phyloP scores from a whole-genome alignment of 306 rosid genomes.

The Alnus rubra region DNA sequence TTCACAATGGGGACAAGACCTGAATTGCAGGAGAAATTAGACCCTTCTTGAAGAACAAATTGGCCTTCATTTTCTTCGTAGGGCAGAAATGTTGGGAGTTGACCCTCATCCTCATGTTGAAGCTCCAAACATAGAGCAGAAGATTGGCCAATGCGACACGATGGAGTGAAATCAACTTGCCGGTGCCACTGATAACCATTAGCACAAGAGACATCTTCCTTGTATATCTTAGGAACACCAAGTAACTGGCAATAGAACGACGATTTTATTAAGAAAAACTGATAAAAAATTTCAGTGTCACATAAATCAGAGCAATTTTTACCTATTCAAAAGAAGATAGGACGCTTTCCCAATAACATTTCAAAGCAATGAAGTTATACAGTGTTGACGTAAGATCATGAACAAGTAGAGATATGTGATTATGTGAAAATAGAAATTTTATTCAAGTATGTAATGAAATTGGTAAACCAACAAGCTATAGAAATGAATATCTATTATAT shows the following conservation, averaged over 20 bases:
- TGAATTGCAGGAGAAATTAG: constrained; percentile 3
- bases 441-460: neutral
- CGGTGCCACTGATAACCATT: constrained; percentile 62
- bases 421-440: no score
- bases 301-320: constrained; percentile 14
- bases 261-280: neutral
- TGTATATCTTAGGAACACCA: constrained; percentile 67
- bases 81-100: constrained; percentile 34
- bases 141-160: constrained; percentile 60
- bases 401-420: neutral
- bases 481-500: no score
- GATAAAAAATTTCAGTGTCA: neutral
- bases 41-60: constrained; percentile 8
- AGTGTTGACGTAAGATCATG: neutral
- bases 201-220: constrained; percentile 10
- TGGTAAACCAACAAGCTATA: no score
- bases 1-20: constrained; percentile 39
- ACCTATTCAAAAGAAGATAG: neutral
- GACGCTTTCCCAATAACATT: constrained; percentile 29
- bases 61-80: constrained; percentile 29
- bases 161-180: constrained; percentile 67
- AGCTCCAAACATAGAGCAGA: constrained; percentile 63
- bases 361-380: neutral
- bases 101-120: constrained; percentile 29
- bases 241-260: constrained; percentile 43